Evolutionary conservation across 176 grass and related monocot species (phyloP), one percentile per base, ranked within the genome.

Genomic region (Tillandsia leiboldiana): DNA sequence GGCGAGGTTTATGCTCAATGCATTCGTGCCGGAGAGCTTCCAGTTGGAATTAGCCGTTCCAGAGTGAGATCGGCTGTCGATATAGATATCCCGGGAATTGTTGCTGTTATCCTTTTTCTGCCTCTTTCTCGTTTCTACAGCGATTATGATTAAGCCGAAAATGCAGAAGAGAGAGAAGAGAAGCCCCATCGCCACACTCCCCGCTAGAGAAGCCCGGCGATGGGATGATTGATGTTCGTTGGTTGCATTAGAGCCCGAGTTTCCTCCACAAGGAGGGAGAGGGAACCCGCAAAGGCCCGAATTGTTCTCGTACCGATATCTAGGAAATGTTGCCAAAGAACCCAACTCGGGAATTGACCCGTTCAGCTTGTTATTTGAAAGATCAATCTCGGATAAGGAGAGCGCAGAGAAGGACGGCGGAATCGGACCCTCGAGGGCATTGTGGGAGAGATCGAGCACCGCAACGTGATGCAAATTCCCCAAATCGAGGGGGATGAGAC

Each of bases 21-120:
- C 87, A 80, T 99, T 90, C 27, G 94, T 99, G 66, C 87, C 80
- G 9, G 94, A 85, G 26, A 93, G 84, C 54, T 82, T 90, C 94
- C 94, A 99, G 57, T 88, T 86, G 51, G 89, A 93, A 48, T 56
- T 91, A 70, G 66, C 64, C n/a, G 84, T 80, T 5, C 83, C 89
- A 47, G 94, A 93, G 67, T 93, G 84, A 18, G 87, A 83, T 64
- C 82, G 33, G 24, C 89, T 90, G 62, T 99, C 94, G 51, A 90
- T 90, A 64, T 88, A 99, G 53, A 99, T 83, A 51, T 90, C 90
- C 17, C 80, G 72, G 10, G 84, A 62, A 14, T 49, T 82, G 59
- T 73, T 83, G 8, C 78, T 76, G 58, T 90, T 86, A 8, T 90
- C 84, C 42, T 88, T 82, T 59, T 70, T 82, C 87, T 53, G 73